Evolutionary conservation across 2,329 filamentous ascomycete genomes (phyloP), one percentile per base, ranked within the genome.

Genomic region (Arthrinium phaeospermum): DNA sequence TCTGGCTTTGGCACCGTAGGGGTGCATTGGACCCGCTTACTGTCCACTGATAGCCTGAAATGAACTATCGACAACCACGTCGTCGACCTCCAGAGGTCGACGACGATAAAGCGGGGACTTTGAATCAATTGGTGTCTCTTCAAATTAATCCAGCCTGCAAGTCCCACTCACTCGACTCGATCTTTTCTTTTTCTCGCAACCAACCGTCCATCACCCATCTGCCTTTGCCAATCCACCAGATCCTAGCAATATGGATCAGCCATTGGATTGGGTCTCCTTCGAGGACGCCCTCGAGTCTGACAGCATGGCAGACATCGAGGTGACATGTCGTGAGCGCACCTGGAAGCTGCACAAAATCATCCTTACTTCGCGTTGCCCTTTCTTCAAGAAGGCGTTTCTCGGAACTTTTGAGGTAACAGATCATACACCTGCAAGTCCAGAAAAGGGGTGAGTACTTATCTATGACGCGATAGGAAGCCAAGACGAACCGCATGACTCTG

Each of bases 341-440:
- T 76, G 75, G 74, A 37, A 53, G 0, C 49, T 73, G 12, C 74
- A 76, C 61, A 71, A 70, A n/a, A 7, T 1, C 22, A 72, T 76
- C 53, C 27, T 75, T 7, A 34, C n/a, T 16, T n/a, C 64, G 1
- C 71, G 74, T 45, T 74, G 69, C 27, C 3, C 10, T 4, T 76
- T 64, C 57, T 76, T 75, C 41, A 19, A 49, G 44, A 70, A 67
- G 44, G 72, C 71, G 14, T 68, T 72, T 6, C 34, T 14, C 0
- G 67, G 72, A 14, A 45, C 68, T 30, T 73, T 73, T 45, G 44
- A 57, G 41, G 70, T 49, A 68, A 46, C n/a, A n/a, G n/a, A 37
- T 57, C 16, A 61, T 4, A 16, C 13, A 5, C 22, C 6, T 4
- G n/a, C n/a, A 12, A 19, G 19, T 19, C 4, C 45, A 47, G 19